Base-by-base conservation (phyloP, 164 flowering plant species). In the Umbellularia californica region DNA sequence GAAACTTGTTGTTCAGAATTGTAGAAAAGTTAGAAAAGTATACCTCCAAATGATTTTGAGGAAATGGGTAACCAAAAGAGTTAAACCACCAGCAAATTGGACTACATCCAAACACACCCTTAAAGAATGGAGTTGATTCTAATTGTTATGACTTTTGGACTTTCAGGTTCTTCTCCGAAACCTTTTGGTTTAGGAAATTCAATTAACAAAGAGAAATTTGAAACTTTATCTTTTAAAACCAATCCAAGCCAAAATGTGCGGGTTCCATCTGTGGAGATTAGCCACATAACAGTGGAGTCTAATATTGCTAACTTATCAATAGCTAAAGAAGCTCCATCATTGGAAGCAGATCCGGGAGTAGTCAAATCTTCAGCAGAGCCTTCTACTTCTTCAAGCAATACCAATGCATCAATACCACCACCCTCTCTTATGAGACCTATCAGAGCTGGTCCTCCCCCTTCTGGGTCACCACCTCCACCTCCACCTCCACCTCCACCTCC, bases 111-210 rank as follows among this genome's bases (percentile, higher is more conserved):
- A 20, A 20, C 60, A 55, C 60, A 55, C 17, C 17, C 60, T 55
- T 55, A 15, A 15, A 20, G 60, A 55, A 55, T 55, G n/a, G n/a
- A 15, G 66, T 67, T 5, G 41, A 19, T 30, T 19, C 41, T 67
- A 5, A 28, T 30, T 28, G 28, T 55, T 41, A 47, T 66, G 17
- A 47, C 35, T 9, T 67, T 75, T 78, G 60, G 62, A 78, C 68
- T 82, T 83, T 77, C 89, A 93, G 98, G 90, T 79, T 90, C 98
- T 75, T 81, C 96, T 7, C 81, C 67, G 22, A 88, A 79, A 71
- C 60, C 84, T 71, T 83, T 65, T 79, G 74, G 79, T 77, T 75
- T 70, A 7, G 87, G 70, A 71, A 80, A 77, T 76, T 84, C 91
- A 22, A 58, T 79, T 58, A 77, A 84, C 74, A 83, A 83, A 50